Percentiles rank a stretch among this genome's conserved stretches.
phyloP scores from a whole-genome alignment of 2,329 filamentous ascomycete species.

The Pseudogymnoascus sp. region DNA sequence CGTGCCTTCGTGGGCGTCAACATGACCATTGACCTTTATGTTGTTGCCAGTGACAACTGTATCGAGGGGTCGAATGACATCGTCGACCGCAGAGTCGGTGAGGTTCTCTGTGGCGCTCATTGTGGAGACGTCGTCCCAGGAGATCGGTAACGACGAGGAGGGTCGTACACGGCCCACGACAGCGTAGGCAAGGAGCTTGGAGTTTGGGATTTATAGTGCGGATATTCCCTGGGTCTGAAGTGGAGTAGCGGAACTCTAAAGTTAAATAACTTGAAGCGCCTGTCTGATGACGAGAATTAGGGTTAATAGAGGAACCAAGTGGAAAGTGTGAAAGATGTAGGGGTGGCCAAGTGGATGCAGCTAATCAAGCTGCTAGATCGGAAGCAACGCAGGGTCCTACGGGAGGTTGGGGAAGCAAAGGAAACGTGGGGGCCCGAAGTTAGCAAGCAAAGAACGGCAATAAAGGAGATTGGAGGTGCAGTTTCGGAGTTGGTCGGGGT shows the following conservation, averaged over 20 bases:
- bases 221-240: neutral
- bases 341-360: neutral
- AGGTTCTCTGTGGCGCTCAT: neutral
- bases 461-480: neutral
- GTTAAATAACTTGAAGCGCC: neutral
- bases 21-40: neutral
- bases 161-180: neutral
- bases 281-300: neutral
- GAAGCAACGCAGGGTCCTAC: neutral
- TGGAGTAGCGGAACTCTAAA: neutral
- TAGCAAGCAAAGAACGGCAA: neutral
- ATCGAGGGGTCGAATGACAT: neutral
- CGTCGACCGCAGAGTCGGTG: neutral
- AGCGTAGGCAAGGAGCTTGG: neutral
- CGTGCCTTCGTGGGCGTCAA: neutral
- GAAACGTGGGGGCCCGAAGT: neutral
- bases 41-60: neutral
- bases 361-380: neutral
- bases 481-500: neutral
- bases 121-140: constrained; percentile 5
- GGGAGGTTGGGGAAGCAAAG: neutral
- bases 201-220: neutral
- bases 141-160: neutral
- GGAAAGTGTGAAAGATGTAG: neutral
- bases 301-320: neutral